Evolutionary conservation across 1,284 basidiomycete species (phyloP).

Genomic region (Sporisorium scitamineum): DNA sequence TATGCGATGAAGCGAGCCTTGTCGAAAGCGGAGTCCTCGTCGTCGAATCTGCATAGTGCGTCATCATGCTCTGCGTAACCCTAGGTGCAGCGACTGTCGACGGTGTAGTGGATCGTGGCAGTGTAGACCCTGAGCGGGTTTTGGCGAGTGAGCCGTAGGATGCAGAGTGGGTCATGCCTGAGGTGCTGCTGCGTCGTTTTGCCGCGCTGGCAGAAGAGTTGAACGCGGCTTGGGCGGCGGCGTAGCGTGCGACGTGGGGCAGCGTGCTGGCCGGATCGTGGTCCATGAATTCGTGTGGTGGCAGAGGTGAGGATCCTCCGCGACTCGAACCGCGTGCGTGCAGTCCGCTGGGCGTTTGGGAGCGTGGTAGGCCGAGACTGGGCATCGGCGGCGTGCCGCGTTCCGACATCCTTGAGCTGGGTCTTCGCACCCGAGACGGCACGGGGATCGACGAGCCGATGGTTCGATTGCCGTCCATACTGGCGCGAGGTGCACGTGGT

Average conservation of each 20-base stretch:
- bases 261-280: conserved; percentile 55
- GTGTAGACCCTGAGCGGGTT: conserved; percentile 15
- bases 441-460: conserved; percentile 61
- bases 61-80: conserved; percentile 17
- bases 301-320: conserved; percentile 36
- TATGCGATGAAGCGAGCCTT: conserved; percentile 22
- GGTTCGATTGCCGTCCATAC: conserved; percentile 43
- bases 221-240: conserved; percentile 17
- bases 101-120: conserved; percentile 27
- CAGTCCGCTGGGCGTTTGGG: conserved; percentile 25
- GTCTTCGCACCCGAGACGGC: conserved; percentile 51
- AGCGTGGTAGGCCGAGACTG: conserved; percentile 39
- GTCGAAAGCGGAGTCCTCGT: conserved; percentile 33
- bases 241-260: conserved; percentile 40
- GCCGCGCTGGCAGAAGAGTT: conserved; percentile 5
- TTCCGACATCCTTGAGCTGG: conserved; percentile 51
- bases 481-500: conserved; percentile 36
- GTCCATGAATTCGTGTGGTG: conserved; percentile 58
- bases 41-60: conserved; percentile 2
- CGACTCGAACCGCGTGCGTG: conserved; percentile 21
- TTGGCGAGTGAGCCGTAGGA: conserved; percentile 42
- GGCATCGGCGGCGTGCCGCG: conserved; percentile 43
- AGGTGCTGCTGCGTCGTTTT: conserved; percentile 36
- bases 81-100: conserved; percentile 7
- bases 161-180: conserved; percentile 22